Evolutionary conservation across 2,329 filamentous ascomycete genomes (phyloP).

Genomic region (Fusarium nygamai): DNA sequence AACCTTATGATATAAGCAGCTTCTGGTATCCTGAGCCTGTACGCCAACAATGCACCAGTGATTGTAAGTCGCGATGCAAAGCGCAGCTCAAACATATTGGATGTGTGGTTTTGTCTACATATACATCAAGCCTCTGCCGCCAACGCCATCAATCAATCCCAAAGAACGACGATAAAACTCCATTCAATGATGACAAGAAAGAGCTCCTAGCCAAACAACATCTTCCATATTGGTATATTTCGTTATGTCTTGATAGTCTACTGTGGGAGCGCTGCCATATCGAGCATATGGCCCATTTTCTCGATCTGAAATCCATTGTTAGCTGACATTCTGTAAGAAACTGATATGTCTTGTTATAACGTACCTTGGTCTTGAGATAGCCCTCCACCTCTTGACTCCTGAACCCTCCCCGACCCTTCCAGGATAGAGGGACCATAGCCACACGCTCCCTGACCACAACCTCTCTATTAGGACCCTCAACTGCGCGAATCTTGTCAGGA

Average conservation of each 20-base stretch:
- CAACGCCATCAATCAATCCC: constrained; percentile 37
- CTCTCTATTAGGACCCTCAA: constrained; percentile 91
- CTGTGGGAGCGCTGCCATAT: constrained; percentile 55
- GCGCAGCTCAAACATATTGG: background rate
- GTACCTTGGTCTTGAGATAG: constrained; percentile 94
- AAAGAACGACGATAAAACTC: constrained; percentile 36
- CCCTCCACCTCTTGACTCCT: constrained; percentile 89
- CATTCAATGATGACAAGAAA: constrained; percentile 25
- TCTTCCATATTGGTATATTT: background rate
- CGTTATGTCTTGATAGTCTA: background rate
- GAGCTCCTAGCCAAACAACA: background rate
- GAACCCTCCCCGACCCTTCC: constrained; percentile 87
- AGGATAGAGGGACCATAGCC: constrained; percentile 93
- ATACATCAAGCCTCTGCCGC: constrained; percentile 33
- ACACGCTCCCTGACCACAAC: constrained; percentile 89
- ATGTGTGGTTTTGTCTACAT: constrained; percentile 36
- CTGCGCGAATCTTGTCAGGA: constrained; percentile 93
- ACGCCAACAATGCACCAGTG: too few relatives aligned
- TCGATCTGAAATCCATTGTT: constrained; percentile 68
- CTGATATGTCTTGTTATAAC: accelerated
- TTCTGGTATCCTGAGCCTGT: background rate
- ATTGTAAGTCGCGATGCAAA: background rate
- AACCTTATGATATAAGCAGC: background rate
- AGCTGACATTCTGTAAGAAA: constrained; percentile 1
- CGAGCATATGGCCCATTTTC: constrained; percentile 86